Base-by-base conservation (phyloP, 495 filamentous ascomycete genomes). In the Aspergillus ostianus region DNA sequence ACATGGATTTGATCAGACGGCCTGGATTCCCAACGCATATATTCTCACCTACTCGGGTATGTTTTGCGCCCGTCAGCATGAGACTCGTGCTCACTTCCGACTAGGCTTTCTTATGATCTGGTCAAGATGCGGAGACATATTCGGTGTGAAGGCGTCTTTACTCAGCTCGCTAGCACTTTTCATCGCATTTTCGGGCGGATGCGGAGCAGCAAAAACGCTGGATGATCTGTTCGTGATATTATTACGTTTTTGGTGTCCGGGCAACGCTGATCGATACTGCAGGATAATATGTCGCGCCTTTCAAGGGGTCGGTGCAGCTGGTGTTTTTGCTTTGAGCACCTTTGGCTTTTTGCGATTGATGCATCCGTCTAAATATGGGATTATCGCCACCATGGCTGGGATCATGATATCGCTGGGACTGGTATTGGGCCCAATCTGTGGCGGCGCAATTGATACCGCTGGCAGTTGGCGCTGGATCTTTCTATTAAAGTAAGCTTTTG, bases 81-180 rank as follows among this genome's bases (percentile, higher is more conserved):
- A n/a, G n/a, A n/a, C n/a, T n/a, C n/a, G n/a, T n/a, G n/a, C n/a
- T n/a, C n/a, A 53, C 9, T 47, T 41, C 21, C 8, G 4, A 23
- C 29, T 52, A 77, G 82, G 83, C 10, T 83, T 84, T 30, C 80
- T 82, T 12, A 80, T 82, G 44, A 77, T 82, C 10, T 82, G 81
- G 68, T 78, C 83, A 7, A 84, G 82, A 58, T 62, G 82, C 46
- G 82, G 82, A 57, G 82, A 85, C 59, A 76, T 85, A 18, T 82
- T 82, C 41, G 83, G 82, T 18, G 73, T 82, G 8, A 80, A 79
- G 50, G 64, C 77, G 32, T 66, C 78, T 29, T 50, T 85, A 6
- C 69, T 80, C 15, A 62, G 70, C 6, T 70, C 79, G 6, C 78
- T 87, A 68, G 58, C 77, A 26, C 61, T 86, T 51, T 86, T 87